These are phyloP conservation scores for Symbiodinium pilosum DNA, from an alignment of 73 alveolate genomes.

Conservation along the genomic window DNA sequence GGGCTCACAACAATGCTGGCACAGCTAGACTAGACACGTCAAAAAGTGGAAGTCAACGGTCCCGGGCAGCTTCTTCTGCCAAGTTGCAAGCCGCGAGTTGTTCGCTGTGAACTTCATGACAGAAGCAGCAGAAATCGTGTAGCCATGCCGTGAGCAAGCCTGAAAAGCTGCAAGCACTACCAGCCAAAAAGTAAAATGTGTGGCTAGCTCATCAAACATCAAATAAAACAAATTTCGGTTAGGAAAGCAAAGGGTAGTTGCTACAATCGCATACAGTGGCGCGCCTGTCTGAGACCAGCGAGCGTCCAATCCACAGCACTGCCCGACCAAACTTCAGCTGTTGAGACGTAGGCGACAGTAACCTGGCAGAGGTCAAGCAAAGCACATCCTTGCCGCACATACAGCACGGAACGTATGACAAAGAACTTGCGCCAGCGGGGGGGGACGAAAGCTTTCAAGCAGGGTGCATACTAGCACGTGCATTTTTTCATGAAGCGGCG, in stretches of 20 bases:
- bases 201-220: neutral
- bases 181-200: neutral
- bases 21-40: too few species aligned
- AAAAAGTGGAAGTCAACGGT: too few species aligned
- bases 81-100: constrained; percentile 36
- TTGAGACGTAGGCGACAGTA: constrained; percentile 63
- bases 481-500: too few species aligned
- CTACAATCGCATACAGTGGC: too few species aligned
- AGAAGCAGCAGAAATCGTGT: neutral
- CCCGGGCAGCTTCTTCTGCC: neutral
- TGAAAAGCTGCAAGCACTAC: neutral
- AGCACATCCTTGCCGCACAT: neutral
- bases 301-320: constrained; percentile 81
- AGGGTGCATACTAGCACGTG: too few species aligned
- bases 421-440: too few species aligned
- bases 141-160: constrained; percentile 55
- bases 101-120: constrained; percentile 69
- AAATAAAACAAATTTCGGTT: too few species aligned
- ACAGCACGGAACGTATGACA: too few species aligned
- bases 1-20: too few species aligned
- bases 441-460: too few species aligned
- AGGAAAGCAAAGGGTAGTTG: too few species aligned
- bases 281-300: constrained; percentile 18
- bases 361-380: neutral
- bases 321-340: constrained; percentile 72